Evolutionary conservation across 2,329 filamentous ascomycete species (phyloP), one percentile per base, ranked within the genome.

Genomic region (Penicillium nordicum): DNA sequence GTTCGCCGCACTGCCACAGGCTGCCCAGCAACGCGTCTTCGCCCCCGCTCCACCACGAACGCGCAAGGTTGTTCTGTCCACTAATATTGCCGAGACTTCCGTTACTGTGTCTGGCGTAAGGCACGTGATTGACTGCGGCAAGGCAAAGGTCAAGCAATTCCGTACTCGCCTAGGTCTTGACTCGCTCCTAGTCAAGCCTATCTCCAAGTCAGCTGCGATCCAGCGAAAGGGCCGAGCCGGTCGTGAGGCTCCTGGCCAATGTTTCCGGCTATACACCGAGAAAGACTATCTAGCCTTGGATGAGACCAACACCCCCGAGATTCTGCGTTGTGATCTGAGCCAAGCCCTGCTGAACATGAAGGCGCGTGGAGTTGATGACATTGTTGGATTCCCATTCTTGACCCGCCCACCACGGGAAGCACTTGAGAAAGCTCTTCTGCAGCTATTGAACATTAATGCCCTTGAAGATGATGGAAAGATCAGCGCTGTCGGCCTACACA

Each of bases 81-180:
- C 94, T 14, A 99, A 99, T 68, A 97, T 99, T 66, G 94, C 94
- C n/a, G 94, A 99, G 73, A 97, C 94, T 0, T 97, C 94, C 1
- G 89, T 99, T 57, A 99, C 94, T 0, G 92, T 99, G 0, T 89
- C 93, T 0, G 94, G 94, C 2, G 92, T 99, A 7, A 85, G 90
- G 5, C 94, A 89, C 65, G 93, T 99, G 10, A 83, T 99, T 21
- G 94, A 99, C 69, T 89, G 89, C 53, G 94, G 94, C 44, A 97
- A 97, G 68, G 90, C 89, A 9, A 99, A 99, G 71, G 84, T 95
- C 62, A 97, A 97, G 75, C 89, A 96, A 63, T 99, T 92, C 71
- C 88, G 92, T 14, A 84, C 88, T 16, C 83, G 87, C 0, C 81
- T 97, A 0, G 92, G 92, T 5, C 86, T 99, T 69, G 93, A 97